Conservation (phyloP, 805 yeast genomes). For the Starmerella cellae region DNA sequence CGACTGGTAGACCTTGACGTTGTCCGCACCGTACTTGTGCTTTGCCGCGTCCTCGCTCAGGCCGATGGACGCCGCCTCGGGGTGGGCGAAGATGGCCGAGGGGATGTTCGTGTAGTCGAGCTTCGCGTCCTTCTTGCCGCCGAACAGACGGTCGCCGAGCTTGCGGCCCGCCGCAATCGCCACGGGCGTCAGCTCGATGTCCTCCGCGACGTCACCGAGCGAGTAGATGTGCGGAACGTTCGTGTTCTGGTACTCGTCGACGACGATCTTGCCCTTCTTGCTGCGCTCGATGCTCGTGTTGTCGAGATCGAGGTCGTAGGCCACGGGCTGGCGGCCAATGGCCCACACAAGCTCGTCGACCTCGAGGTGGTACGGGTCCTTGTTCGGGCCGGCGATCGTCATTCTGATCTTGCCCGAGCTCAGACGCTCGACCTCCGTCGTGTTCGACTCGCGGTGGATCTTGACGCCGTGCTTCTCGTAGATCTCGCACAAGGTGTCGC, state of each 20-base stretch:
- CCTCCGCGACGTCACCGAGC: conserved; percentile 88
- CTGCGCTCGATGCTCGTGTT: conserved; percentile 57
- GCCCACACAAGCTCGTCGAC: conserved; percentile 90
- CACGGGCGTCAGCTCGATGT: conserved; percentile 90
- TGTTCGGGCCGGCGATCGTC: not conserved
- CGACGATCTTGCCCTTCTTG: conserved; percentile 47
- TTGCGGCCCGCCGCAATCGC: conserved; percentile 98
- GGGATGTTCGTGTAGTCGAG: conserved; percentile 82
- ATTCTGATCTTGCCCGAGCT: conserved; percentile 29
- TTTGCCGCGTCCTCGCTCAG: conserved; percentile 66
- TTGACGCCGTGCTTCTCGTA: conserved; percentile 72
- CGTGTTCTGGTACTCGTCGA: conserved; percentile 81
- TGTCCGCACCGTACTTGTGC: conserved; percentile 62
- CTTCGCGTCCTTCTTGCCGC: conserved; percentile 53
- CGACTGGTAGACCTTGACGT: conserved; percentile 69
- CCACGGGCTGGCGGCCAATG: conserved; percentile 70
- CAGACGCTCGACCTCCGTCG: conserved; percentile 35
- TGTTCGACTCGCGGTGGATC: conserved; percentile 51
- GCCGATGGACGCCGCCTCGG: conserved; percentile 94
- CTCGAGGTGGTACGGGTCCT: conserved; percentile 26
- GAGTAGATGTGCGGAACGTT: conserved; percentile 59
- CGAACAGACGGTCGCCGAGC: conserved; percentile 81
- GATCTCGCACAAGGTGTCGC: conserved; percentile 62
- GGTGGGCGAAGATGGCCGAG: conserved; percentile 94
- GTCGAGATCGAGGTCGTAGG: conserved; percentile 57